Conservation (phyloP, 768 basidiomycete genomes). For the Thelephora ganbajun region DNA sequence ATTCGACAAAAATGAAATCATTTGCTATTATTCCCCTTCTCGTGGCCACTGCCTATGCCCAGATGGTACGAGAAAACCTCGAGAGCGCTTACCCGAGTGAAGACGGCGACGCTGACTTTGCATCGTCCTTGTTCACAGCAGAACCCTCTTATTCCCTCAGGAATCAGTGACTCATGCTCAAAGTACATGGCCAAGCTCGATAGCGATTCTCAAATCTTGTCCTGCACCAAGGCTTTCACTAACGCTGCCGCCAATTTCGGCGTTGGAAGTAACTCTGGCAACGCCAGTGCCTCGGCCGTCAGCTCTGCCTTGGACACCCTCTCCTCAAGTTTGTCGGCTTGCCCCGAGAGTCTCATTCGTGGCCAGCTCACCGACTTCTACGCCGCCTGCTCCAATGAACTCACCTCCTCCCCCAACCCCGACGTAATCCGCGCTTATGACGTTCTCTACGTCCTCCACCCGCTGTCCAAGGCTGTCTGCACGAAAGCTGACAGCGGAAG, state of each 20-base stretch:
- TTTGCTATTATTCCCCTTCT: conserved; percentile 38
- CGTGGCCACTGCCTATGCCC: conserved; percentile 36
- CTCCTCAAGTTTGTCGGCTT: conserved; percentile 36
- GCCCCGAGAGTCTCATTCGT: conserved; percentile 46
- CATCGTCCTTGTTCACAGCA: conserved; percentile 5
- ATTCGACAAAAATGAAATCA: conserved; percentile 31
- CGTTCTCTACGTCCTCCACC: conserved; percentile 55
- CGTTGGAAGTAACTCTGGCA: conserved; percentile 26
- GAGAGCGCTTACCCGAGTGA: background rate
- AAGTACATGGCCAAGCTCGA: conserved; percentile 53
- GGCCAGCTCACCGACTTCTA: conserved; percentile 56
- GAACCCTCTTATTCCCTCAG: conserved; percentile 52
- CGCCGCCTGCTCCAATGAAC: conserved; percentile 53
- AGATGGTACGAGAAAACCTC: conserved; percentile 22
- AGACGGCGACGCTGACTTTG: background rate
- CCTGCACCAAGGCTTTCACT: conserved; percentile 54
- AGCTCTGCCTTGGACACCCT: conserved; percentile 36
- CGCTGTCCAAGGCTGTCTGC: conserved; percentile 59
- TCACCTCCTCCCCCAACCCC: conserved; percentile 33
- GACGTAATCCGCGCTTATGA: conserved; percentile 64
- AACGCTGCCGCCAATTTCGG: conserved; percentile 41
- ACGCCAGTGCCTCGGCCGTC: conserved; percentile 29
- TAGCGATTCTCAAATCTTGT: conserved; percentile 34
- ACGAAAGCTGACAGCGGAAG: conserved; percentile 53
- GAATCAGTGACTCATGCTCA: conserved; percentile 40